phyloP scores from a whole-genome alignment of 139 green algal genomes.

The Klebsormidium nitens region DNA sequence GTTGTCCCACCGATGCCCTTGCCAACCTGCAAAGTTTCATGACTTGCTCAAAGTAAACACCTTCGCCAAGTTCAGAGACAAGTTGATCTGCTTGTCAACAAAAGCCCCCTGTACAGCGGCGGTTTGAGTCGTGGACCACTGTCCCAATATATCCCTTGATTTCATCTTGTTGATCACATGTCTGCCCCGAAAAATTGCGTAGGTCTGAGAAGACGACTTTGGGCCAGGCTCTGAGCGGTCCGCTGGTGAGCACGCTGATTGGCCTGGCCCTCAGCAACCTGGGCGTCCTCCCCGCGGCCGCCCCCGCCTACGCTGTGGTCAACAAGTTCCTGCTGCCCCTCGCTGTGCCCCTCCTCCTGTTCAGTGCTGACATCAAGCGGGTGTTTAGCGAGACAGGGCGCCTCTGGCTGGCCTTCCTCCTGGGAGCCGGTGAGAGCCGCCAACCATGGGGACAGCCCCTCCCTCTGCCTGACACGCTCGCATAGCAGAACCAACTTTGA shows the following conservation, averaged over 20 bases:
- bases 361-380: constrained; percentile 68
- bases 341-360: constrained; percentile 84
- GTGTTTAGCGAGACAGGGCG: constrained; percentile 67
- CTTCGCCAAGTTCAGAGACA: too few species aligned
- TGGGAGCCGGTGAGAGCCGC: constrained; percentile 21
- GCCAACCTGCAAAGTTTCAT: too few species aligned
- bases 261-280: constrained; percentile 70
- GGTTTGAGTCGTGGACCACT: too few species aligned
- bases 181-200: background rate
- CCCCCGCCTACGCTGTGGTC: constrained; percentile 51
- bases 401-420: constrained; percentile 63
- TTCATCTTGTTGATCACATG: too few species aligned
- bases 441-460: background rate
- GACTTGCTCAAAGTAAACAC: too few species aligned
- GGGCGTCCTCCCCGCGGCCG: constrained; percentile 47
- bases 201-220: constrained; percentile 35
- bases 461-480: background rate
- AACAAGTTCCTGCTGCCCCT: constrained; percentile 83
- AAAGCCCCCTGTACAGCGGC: too few species aligned
- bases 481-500: too few species aligned
- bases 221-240: constrained; percentile 69
- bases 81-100: background rate
- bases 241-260: constrained; percentile 68
- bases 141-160: too few species aligned
- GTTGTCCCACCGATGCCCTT: too few species aligned